phyloP scores from a whole-genome alignment of 2,329 filamentous ascomycete species.

The Ambrosiella beaveri region DNA sequence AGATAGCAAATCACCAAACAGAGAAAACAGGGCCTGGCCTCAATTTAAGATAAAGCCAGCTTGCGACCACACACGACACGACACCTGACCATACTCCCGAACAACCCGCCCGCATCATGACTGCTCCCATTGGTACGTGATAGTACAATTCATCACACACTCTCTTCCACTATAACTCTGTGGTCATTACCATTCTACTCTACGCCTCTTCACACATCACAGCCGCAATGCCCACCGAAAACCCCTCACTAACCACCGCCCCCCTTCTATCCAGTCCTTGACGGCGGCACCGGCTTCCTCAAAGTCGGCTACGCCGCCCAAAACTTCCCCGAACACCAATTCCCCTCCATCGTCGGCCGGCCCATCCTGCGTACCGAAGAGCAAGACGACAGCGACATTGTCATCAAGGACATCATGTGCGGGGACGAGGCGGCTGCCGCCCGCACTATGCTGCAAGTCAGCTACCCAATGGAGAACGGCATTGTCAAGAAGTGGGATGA shows the following conservation, averaged over 20 bases:
- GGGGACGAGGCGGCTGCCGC: conserved; percentile 94
- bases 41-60: no score
- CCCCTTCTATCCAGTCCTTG: conserved; percentile 53
- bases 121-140: conserved; percentile 8
- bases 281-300: conserved; percentile 98
- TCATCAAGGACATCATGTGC: conserved; percentile 98
- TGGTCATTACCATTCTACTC: neutral
- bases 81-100: no score
- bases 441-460: conserved; percentile 94
- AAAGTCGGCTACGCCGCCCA: conserved; percentile 98
- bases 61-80: no score
- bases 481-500: conserved; percentile 99
- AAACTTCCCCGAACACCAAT: conserved; percentile 99
- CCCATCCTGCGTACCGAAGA: conserved; percentile 96
- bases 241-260: neutral
- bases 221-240: no score
- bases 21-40: no score
- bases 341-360: conserved; percentile 92
- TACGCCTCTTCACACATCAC: no score
- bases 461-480: conserved; percentile 98
- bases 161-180: neutral
- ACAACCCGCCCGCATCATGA: neutral
- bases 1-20: no score
- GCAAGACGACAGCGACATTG: conserved; percentile 41
- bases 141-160: neutral